Base-by-base conservation (phyloP, 2,329 filamentous ascomycete genomes). In the Paraphoma sp. region DNA sequence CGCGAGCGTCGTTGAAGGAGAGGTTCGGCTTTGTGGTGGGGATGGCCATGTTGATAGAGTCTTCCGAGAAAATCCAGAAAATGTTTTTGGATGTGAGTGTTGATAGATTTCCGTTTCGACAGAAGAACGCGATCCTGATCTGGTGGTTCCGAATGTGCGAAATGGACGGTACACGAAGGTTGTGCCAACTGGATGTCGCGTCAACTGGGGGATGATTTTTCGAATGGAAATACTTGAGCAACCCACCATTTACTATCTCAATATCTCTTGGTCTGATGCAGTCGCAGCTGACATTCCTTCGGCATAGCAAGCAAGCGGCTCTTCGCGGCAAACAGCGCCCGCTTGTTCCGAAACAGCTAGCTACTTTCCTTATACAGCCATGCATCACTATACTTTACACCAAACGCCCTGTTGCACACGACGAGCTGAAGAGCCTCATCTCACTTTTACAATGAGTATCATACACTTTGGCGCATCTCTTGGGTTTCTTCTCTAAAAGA, bases 21-120 rank as follows among this genome's bases (percentile, higher is more conserved):
- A 79, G 63, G 59, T 53, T 4, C 67, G 89, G 82, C 54, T 86
- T 82, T 71, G 86, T 10, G 54, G 45, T 40, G 57, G 44, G 30
- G 47, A 69, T 56, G 14, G 68, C 64, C 68, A 72, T 72, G 10
- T 33, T 56, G 31, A 28, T 17, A 16, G n/a, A 38, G 12, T 33
- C 16, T 16, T 9, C 5, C 10, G 29, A 17, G 23, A 12, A 6
- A n/a, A 28, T 14, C 12, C 12, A 7, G 11, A 5, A 23, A 23
- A 3, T 23, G 5, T 23, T 3, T 23, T 23, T 2, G 2, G 5
- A 23, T 5, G 23, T 23, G 23, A 23, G 23, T 23, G 23, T 23
- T 3, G 23, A 23, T 23, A 23, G 2, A 23, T 23, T 23, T 2
- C 23, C 23, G 23, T 23, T 23, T 23, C 23, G 2, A 23, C 23